Evolutionary conservation across 345 rosid species (phyloP).

Genomic region (Moricandia arvensis): DNA sequence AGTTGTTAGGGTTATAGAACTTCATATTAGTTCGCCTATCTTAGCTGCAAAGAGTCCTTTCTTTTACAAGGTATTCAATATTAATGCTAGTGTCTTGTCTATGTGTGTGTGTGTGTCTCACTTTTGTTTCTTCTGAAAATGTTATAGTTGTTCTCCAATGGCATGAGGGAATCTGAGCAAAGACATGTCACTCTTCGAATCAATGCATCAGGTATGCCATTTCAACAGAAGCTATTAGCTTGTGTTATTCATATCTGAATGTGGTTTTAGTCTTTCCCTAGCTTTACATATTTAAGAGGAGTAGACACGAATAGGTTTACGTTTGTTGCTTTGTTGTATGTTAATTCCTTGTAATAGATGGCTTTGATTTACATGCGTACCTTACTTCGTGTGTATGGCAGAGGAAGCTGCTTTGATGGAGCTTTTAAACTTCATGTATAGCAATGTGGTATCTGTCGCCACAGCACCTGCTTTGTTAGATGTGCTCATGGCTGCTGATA

Average conservation of each 20-base stretch:
- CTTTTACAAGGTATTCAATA: constrained; percentile 69
- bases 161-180: constrained; percentile 98
- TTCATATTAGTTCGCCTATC: constrained; percentile 95
- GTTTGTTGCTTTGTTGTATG: neutral
- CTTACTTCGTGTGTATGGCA: constrained; percentile 34
- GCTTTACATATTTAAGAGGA: neutral
- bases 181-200: constrained; percentile 88
- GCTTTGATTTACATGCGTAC: neutral
- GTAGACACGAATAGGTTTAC: neutral
- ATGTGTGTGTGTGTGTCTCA: neutral
- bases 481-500: neutral
- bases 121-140: neutral
- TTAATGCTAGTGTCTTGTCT: neutral
- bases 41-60: constrained; percentile 99
- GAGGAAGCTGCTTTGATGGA: constrained; percentile 98
- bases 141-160: constrained; percentile 87
- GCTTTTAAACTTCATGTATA: constrained; percentile 92
- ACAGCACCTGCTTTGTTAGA: neutral
- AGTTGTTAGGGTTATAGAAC: constrained; percentile 70
- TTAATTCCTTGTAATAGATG: neutral
- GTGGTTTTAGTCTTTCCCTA: neutral
- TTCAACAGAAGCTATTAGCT: neutral
- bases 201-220: constrained; percentile 67
- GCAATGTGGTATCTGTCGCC: constrained; percentile 48
- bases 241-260: neutral